phyloP scores from a whole-genome alignment of 345 rosid genomes.

The Moringa oleifera region DNA sequence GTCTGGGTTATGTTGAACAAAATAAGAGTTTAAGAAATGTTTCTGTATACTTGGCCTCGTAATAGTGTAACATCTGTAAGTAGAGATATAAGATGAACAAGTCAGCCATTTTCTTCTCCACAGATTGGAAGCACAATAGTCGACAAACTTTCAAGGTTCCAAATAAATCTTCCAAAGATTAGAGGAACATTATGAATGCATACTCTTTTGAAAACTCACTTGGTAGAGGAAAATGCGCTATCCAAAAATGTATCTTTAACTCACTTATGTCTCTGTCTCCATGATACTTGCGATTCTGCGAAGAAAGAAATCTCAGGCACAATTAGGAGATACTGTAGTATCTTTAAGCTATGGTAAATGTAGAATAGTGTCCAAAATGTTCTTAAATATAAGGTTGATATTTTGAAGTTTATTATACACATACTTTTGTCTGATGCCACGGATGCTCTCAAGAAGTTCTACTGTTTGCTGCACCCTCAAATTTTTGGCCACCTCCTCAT shows the following conservation, averaged over 20 bases:
- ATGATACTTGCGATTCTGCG: constrained; percentile 32
- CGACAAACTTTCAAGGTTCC: too few relatives aligned
- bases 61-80: too few relatives aligned
- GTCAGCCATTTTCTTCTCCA: too few relatives aligned
- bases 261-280: constrained; percentile 18
- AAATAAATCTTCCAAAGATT: too few relatives aligned
- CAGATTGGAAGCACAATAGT: too few relatives aligned
- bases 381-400: not conserved
- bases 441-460: constrained; percentile 62
- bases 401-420: constrained; percentile 4
- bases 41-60: too few relatives aligned
- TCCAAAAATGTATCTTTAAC: constrained; percentile 9
- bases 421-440: constrained; percentile 53
- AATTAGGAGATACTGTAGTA: not conserved
- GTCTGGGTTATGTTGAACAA: too few relatives aligned
- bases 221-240: constrained; percentile 5
- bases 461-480: constrained; percentile 48
- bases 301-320: constrained; percentile 9
- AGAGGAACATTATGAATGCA: too few relatives aligned
- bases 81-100: too few relatives aligned
- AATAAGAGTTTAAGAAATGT: too few relatives aligned
- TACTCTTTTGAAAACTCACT: constrained; percentile 10
- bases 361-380: not conserved
- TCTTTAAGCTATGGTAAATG: constrained; percentile 1
- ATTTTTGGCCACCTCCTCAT: constrained; percentile 45